phyloP scores from a whole-genome alignment of 2,329 filamentous ascomycete species.

The Pseudopithomyces chartarum region DNA sequence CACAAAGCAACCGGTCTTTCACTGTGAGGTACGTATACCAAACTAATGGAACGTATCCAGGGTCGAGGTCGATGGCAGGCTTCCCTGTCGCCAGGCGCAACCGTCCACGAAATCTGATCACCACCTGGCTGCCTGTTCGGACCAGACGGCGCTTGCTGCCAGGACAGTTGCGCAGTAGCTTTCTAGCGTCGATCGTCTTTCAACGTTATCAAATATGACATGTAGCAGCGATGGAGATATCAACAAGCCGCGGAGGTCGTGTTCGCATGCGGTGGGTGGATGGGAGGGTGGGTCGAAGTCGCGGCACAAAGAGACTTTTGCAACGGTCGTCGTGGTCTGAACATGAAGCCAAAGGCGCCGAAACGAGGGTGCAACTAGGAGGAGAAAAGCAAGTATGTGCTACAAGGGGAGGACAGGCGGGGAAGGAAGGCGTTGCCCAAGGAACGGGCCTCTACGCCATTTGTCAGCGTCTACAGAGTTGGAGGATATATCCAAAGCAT shows the following conservation, averaged over 20 bases:
- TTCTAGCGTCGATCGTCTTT: neutral
- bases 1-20: neutral
- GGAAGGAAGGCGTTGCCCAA: slow-evolving; percentile 1
- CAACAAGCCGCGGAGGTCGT: neutral
- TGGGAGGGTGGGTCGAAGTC: neutral
- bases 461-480: neutral
- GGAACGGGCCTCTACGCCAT: neutral
- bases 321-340: neutral
- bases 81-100: neutral
- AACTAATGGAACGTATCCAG: slow-evolving; percentile 15
- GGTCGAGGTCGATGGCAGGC: neutral
- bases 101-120: neutral
- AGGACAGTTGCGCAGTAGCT: neutral
- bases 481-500: neutral
- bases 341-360: neutral
- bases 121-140: neutral
- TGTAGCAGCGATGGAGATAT: neutral
- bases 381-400: neutral
- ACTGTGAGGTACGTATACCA: slow-evolving; percentile 12
- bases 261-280: neutral
- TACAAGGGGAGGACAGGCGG: neutral
- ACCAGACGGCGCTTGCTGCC: neutral
- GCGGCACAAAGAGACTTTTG: neutral
- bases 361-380: neutral
- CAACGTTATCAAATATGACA: neutral